A percentile compares a stretch with the other conserved stretches of the same genome.
Conservation (phyloP, 2,329 filamentous ascomycete genomes). For the Trichoderma breve region DNA sequence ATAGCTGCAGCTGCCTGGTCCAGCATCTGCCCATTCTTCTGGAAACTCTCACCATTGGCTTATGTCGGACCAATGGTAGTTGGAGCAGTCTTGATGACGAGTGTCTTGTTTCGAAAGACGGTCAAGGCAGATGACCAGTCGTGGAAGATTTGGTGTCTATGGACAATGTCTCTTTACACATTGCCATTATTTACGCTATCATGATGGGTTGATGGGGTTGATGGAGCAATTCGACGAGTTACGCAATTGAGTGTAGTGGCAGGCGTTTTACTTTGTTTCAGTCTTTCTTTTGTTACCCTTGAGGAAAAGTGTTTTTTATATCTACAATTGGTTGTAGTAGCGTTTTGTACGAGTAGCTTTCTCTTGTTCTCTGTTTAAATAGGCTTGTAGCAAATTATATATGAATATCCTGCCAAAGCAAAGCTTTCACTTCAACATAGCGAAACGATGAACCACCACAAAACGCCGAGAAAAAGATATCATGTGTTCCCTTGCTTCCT, state of each 20-base stretch:
- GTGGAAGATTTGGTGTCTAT: slow-evolving; percentile 19
- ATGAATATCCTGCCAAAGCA: neutral
- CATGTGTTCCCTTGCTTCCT: neutral
- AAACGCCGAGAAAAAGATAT: neutral
- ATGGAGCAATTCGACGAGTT: neutral
- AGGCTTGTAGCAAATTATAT: neutral
- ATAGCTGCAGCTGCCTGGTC: slow-evolving; percentile 16
- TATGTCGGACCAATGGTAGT: neutral
- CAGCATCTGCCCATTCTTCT: slow-evolving; percentile 14
- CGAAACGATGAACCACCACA: neutral
- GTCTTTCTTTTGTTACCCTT: neutral
- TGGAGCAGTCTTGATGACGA: neutral
- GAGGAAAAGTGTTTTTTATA: neutral
- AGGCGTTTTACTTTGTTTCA: neutral
- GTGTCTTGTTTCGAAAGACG: neutral
- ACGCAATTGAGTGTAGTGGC: neutral
- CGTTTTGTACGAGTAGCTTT: neutral
- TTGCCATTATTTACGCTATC: slow-evolving; percentile 1
- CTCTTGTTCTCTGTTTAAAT: neutral
- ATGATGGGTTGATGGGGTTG: neutral
- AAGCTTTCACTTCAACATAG: neutral
- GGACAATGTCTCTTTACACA: slow-evolving; percentile 11
- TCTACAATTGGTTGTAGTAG: neutral
- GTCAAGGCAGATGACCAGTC: slow-evolving; percentile 5
- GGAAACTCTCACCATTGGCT: neutral